A percentile compares a stretch with the other conserved stretches of the same genome.
Evolutionary conservation across 768 basidiomycete species (phyloP).

Genomic region (Naematelia aurantialba): DNA sequence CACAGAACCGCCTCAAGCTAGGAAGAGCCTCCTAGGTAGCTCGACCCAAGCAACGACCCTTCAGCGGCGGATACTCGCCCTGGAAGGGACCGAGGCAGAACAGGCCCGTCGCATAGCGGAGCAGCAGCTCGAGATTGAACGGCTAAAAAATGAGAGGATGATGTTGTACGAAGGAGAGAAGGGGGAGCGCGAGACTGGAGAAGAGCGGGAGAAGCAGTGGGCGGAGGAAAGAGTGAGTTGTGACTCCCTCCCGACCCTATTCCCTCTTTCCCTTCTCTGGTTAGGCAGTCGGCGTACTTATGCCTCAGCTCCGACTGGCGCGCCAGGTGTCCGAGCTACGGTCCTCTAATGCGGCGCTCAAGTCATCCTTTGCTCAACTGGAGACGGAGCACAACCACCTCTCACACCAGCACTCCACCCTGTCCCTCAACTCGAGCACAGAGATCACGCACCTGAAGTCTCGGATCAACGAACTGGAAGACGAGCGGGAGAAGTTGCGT

Average conservation of each 20-base stretch:
- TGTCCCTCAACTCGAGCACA: slow-evolving; percentile 8
- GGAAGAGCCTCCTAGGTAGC: slow-evolving; percentile 9
- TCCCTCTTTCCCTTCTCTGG: background rate
- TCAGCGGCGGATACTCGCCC: slow-evolving; percentile 20
- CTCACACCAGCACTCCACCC: slow-evolving; percentile 15
- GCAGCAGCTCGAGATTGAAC: slow-evolving; percentile 32
- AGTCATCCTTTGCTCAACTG: slow-evolving; percentile 11
- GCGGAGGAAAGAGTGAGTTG: slow-evolving; percentile 34
- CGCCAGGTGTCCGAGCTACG: slow-evolving; percentile 16
- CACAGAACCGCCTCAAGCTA: background rate
- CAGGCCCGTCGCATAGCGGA: slow-evolving; percentile 19
- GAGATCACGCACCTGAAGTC: slow-evolving; percentile 15
- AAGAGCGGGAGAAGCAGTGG: slow-evolving; percentile 29
- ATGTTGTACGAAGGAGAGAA: slow-evolving; percentile 28
- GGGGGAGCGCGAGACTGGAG: slow-evolving; percentile 25
- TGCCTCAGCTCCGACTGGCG: background rate
- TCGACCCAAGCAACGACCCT: slow-evolving; percentile 13
- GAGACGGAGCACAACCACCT: slow-evolving; percentile 23
- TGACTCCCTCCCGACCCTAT: background rate
- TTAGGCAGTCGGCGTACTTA: background rate
- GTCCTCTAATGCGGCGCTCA: slow-evolving; percentile 6
- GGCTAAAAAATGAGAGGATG: slow-evolving; percentile 32
- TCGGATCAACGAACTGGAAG: slow-evolving; percentile 23
- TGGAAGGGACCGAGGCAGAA: slow-evolving; percentile 15
- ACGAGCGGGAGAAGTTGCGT: slow-evolving; percentile 22